Evolutionary conservation across 495 filamentous ascomycete species (phyloP).

Genomic region (Penicillium parvum): DNA sequence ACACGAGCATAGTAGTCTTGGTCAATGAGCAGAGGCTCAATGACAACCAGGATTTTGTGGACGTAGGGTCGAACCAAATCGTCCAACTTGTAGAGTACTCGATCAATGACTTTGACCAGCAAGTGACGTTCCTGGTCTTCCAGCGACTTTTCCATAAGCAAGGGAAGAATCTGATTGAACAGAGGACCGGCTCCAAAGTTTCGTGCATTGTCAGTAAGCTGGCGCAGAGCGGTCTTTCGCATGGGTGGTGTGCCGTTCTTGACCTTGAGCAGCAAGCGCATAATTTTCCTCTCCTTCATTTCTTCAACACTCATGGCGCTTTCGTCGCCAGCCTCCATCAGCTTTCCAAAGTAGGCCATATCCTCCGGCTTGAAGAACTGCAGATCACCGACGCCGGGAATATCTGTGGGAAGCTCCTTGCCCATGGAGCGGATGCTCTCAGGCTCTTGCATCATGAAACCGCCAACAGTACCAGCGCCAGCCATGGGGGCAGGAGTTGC

Average conservation of each 20-base stretch:
- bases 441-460: conserved; percentile 98
- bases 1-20: conserved; percentile 99
- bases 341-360: conserved; percentile 98
- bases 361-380: conserved; percentile 99
- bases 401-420: conserved; percentile 92
- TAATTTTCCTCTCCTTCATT: conserved; percentile 97
- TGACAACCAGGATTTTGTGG: conserved; percentile 98
- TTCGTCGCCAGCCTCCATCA: conserved; percentile 93
- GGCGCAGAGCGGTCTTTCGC: conserved; percentile 98
- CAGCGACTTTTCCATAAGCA: conserved; percentile 97
- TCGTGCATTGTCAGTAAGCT: conserved; percentile 94
- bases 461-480: conserved; percentile 61
- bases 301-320: conserved; percentile 89
- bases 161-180: conserved; percentile 95
- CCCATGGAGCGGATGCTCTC: conserved; percentile 74
- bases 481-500: conserved; percentile 66
- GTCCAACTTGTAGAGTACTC: conserved; percentile 96
- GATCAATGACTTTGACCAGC: conserved; percentile 98
- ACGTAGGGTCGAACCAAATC: conserved; percentile 95
- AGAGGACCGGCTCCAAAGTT: conserved; percentile 93
- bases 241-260: conserved; percentile 99
- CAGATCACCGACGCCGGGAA: conserved; percentile 93
- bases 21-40: conserved; percentile 96
- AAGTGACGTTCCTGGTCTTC: conserved; percentile 99
- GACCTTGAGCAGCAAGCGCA: conserved; percentile 93